Evolutionary conservation across 345 rosid species (phyloP).

Genomic region (Hibiscus tridactylites): DNA sequence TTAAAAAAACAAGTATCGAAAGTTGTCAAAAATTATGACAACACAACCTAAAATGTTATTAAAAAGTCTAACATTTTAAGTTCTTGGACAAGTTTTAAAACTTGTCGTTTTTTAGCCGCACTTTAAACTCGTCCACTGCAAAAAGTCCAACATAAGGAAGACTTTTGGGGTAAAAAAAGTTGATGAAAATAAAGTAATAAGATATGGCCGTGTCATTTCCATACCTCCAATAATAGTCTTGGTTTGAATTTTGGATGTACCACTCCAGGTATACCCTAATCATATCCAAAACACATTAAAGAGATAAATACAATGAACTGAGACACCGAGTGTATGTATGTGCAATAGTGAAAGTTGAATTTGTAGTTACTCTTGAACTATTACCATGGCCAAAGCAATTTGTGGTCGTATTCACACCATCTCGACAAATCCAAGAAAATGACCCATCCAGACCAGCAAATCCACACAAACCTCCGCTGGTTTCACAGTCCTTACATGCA

Average conservation of each 20-base stretch:
- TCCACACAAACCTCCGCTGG: constrained; percentile 58
- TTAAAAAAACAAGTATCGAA: too few relatives aligned
- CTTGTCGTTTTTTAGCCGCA: too few relatives aligned
- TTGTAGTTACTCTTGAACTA: constrained; percentile 10
- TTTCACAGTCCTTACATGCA: constrained; percentile 47
- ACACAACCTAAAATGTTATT: too few relatives aligned
- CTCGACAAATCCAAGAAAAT: constrained; percentile 53
- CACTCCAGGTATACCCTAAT: constrained; percentile 42
- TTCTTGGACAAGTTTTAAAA: too few relatives aligned
- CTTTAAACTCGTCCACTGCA: too few relatives aligned
- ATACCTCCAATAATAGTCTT: constrained; percentile 36
- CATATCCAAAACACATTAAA: constrained; percentile 5
- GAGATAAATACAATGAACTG: too few relatives aligned
- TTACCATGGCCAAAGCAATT: constrained; percentile 48
- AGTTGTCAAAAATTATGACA: too few relatives aligned
- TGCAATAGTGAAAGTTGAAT: neutral
- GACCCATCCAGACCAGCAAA: constrained; percentile 45
- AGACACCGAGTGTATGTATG: neutral
- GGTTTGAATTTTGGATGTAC: constrained; percentile 33
- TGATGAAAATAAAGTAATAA: neutral
- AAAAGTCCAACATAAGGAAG: neutral
- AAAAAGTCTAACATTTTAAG: too few relatives aligned
- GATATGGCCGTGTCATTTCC: neutral
- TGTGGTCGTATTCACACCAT: constrained; percentile 42
- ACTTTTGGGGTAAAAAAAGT: constrained; percentile 1